Percentiles rank a stretch among this genome's conserved stretches.
Evolutionary conservation across 2,329 filamentous ascomycete species (phyloP).

Genomic region (Calonectria ilicicola): DNA sequence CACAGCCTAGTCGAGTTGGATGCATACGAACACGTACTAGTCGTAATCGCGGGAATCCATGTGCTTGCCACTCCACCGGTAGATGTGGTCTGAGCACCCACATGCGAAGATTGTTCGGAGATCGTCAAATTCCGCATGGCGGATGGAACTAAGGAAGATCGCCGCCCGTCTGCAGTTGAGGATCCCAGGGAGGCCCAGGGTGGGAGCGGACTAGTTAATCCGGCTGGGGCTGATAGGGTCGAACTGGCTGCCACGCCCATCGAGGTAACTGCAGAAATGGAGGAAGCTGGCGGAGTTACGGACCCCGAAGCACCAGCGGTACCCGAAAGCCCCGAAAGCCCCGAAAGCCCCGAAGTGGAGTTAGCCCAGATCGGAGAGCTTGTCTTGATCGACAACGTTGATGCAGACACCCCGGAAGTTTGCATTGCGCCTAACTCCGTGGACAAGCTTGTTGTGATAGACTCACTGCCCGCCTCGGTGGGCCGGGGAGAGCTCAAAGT

Average conservation of each 20-base stretch:
- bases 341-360: slow-evolving; percentile 22
- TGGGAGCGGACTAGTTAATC: neutral
- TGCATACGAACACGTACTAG: slow-evolving; percentile 9
- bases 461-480: slow-evolving; percentile 19
- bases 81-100: slow-evolving; percentile 17
- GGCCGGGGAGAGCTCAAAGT: slow-evolving; percentile 20
- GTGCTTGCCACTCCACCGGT: neutral
- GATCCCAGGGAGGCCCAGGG: slow-evolving; percentile 20
- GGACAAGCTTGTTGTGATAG: slow-evolving; percentile 15
- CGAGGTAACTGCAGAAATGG: neutral
- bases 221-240: neutral
- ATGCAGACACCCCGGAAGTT: slow-evolving; percentile 33
- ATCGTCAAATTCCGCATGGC: slow-evolving; percentile 32
- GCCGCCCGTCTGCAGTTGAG: slow-evolving; percentile 16
- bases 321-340: slow-evolving; percentile 22
- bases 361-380: slow-evolving; percentile 33
- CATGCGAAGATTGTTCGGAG: slow-evolving; percentile 15
- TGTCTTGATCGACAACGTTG: slow-evolving; percentile 15
- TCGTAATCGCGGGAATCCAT: slow-evolving; percentile 25
- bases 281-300: slow-evolving; percentile 7
- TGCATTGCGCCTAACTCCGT: slow-evolving; percentile 14
- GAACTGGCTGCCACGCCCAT: slow-evolving; percentile 7
- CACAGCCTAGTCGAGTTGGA: slow-evolving; percentile 26
- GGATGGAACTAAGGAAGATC: slow-evolving; percentile 20
- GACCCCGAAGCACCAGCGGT: slow-evolving; percentile 18